Evolutionary conservation across 768 basidiomycete genomes (phyloP).

Genomic region (Coprinellus micaceus): DNA sequence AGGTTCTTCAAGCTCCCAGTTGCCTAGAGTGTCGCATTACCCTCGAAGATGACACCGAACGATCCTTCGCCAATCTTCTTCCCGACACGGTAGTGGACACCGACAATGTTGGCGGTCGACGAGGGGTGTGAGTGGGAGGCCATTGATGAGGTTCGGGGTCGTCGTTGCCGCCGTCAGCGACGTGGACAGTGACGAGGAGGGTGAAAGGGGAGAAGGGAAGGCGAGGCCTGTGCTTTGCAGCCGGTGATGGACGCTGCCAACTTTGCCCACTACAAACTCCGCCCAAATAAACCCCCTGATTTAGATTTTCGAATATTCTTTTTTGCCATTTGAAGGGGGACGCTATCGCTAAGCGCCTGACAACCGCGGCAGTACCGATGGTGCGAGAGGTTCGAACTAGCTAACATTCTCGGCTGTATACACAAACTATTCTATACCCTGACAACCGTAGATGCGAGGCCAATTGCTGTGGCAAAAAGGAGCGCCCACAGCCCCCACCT

Average conservation of each 20-base stretch:
- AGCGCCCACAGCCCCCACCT: constrained; percentile 17
- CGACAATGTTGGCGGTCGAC: constrained; percentile 76
- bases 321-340: not conserved
- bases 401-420: too few species aligned
- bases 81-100: constrained; percentile 96
- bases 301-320: constrained; percentile 3
- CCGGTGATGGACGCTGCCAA: constrained; percentile 10
- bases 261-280: constrained; percentile 28
- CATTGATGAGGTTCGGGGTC: constrained; percentile 39
- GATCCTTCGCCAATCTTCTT: constrained; percentile 99
- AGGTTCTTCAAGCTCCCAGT: not conserved
- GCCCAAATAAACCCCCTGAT: constrained; percentile 22
- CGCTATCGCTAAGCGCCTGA: too few species aligned
- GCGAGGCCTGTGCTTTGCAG: constrained; percentile 10
- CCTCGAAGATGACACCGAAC: constrained; percentile 95
- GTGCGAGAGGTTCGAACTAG: too few species aligned
- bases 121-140: constrained; percentile 56
- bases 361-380: too few species aligned
- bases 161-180: too few species aligned
- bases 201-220: constrained; percentile 25
- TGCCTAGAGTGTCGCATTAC: constrained; percentile 29
- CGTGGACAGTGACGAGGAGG: constrained; percentile 17
- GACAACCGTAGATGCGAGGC: not conserved
- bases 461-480: constrained; percentile 8
- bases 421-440: not conserved